A percentile compares a stretch with the other conserved stretches of the same genome.
phyloP scores from a whole-genome alignment of 306 rosid genomes.

The Phaseolus lunatus region DNA sequence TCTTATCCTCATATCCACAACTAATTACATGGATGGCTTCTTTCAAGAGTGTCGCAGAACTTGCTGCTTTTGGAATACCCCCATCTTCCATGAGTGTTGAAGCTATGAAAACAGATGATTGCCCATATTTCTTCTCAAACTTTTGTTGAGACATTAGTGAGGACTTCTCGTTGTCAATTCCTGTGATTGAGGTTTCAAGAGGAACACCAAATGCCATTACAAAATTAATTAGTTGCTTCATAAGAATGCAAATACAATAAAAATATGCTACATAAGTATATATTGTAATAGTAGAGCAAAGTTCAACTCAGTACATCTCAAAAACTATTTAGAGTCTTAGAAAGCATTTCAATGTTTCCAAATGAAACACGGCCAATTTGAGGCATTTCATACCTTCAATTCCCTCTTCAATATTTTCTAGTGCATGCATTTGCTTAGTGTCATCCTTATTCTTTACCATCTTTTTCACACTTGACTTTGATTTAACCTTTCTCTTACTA shows the following conservation, averaged over 20 bases:
- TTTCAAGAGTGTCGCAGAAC: constrained; percentile 79
- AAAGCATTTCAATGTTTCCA: constrained; percentile 6
- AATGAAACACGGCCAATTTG: neutral
- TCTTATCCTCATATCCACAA: constrained; percentile 87
- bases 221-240: neutral
- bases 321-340: neutral
- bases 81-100: constrained; percentile 84
- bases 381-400: constrained; percentile 66
- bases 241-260: neutral
- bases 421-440: constrained; percentile 62
- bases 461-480: constrained; percentile 60
- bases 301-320: neutral
- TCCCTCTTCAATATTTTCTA: constrained; percentile 81
- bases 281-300: neutral
- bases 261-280: constrained; percentile 9
- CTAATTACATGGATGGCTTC: constrained; percentile 93
- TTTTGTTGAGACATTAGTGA: constrained; percentile 70
- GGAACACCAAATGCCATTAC: neutral
- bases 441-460: constrained; percentile 60
- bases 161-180: constrained; percentile 74
- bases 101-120: constrained; percentile 74
- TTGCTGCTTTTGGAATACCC: constrained; percentile 70
- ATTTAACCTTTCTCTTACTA: constrained; percentile 63
- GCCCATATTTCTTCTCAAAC: constrained; percentile 85
- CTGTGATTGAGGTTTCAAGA: constrained; percentile 54